Evolutionary conservation across 805 yeast genomes (phyloP), one percentile per base, ranked within the genome.

Genomic region (Candida maltosa): DNA sequence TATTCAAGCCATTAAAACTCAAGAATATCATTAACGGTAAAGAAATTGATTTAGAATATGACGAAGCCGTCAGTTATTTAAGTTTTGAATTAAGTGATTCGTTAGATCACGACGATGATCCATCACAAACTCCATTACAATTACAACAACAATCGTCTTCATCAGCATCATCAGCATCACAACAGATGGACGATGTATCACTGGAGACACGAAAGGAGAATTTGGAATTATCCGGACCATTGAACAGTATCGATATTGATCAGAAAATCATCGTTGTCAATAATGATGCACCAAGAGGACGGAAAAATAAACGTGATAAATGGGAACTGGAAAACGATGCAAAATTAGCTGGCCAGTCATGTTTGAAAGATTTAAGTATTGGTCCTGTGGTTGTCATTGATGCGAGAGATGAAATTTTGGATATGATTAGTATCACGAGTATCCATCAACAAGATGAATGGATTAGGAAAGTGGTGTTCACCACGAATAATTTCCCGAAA

Each of bases 361-460:
- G 82, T 31, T 52, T 87, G 26, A 69, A 71, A 32, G 70, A 66
- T 8, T 55, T 91, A 26, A 67, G 80, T 0, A 59, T 64, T 16
- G 81, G 93, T 0, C 91, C 97, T 0, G 75, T 91, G 1, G 69
- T 88, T 31, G 75, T 83, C 0, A 76, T 91, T 22, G 97, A 91
- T 52, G 78, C 76, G 3, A 72, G 82, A 41, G 95, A 87, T 47
- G 97, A 88, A 42, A 84, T 87, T 2, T 56, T 93, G 41, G 91
- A 88, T 33, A 84, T 88, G 73, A 84, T 91, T 26, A 71, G 84
- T 10, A 74, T 82, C 2, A 83, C 89, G 0, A 82, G 94, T 0
- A 58, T 87, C n/a, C 68, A 70, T 19, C 87, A 78, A 42, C 80
- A 78, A 32, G 95, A 87, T 42, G 91, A 86, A 69, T 81, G 87